Base-by-base conservation (phyloP, 1,284 basidiomycete species). In the Polyporus tsugae region DNA sequence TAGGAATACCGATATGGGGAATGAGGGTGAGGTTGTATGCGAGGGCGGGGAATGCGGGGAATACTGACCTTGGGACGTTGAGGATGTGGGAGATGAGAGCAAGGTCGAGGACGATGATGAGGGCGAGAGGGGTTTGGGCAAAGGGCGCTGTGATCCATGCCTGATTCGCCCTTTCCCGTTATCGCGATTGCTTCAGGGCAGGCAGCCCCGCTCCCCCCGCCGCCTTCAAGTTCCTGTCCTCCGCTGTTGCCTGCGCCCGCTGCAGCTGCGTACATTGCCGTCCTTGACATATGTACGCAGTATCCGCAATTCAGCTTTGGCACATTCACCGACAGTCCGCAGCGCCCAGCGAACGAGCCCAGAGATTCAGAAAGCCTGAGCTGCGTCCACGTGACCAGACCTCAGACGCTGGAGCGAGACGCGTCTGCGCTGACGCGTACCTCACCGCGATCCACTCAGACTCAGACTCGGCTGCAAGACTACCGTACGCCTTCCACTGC, bases 141-240 rank as follows among this genome's bases (percentile, higher is more conserved):
- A 75, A 74, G 75, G 74, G 75, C 73, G 73, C 74, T 74, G 71
- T 53, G 52, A 70, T 70, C 70, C 70, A 70, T 70, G 70, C 71
- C 67, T 70, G 69, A 71, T 72, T 68, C 69, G 64, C 67, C 57
- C 61, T 29, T 69, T 71, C 72, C 67, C 75, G 70, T 78, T 79
- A 79, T 79, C 78, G 75, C 76, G 77, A 78, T 73, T 53, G 67
- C 63, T 78, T 79, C 70, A 79, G 78, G 78, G 78, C 78, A 78
- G 75, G 78, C 72, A 33, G 25, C 59, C 25, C 1, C 22, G 25
- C 63, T 11, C 36, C 22, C 53, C 57, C 63, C 55, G 42, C n/a
- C 46, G n/a, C 62, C 36, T 38, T 60, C 55, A 63, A 17, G 57
- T 66, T 44, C 64, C 57, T 29, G 35, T 19, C 41, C 4, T 60